Percentiles rank a stretch among this genome's conserved stretches.
Evolutionary conservation across 768 basidiomycete genomes (phyloP).

Genomic region (Sporobolomyces roseus): DNA sequence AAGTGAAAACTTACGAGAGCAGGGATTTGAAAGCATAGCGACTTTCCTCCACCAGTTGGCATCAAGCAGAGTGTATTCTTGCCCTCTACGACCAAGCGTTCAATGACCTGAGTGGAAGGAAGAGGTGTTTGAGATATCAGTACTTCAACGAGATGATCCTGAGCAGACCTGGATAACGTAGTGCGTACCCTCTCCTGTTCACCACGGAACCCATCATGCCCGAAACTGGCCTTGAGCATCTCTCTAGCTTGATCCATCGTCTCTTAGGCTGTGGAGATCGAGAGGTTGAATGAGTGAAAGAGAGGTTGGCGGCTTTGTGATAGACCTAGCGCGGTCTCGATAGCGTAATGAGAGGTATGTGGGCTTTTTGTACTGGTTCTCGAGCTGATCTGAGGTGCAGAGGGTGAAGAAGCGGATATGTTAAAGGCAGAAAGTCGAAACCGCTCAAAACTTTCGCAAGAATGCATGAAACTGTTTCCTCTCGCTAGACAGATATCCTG

Average conservation of each 20-base stretch:
- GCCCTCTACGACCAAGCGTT: constrained; percentile 51
- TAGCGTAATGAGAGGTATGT: too few relatives aligned
- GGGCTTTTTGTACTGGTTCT: background rate
- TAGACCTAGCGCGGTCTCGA: too few relatives aligned
- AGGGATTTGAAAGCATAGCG: constrained; percentile 63
- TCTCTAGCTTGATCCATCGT: constrained; percentile 50
- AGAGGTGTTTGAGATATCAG: background rate
- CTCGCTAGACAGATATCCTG: too few relatives aligned
- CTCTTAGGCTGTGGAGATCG: background rate
- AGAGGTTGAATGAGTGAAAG: background rate
- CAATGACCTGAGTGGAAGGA: constrained; percentile 47
- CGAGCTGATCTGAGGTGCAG: too few relatives aligned
- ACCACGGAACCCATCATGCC: constrained; percentile 50
- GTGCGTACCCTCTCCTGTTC: constrained; percentile 52
- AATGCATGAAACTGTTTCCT: too few relatives aligned
- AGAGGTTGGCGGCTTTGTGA: background rate
- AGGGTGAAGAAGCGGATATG: too few relatives aligned
- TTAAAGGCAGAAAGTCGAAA: too few relatives aligned
- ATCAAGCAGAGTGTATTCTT: constrained; percentile 61
- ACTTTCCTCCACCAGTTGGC: constrained; percentile 62
- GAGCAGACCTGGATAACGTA: too few relatives aligned
- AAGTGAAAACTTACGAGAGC: constrained; percentile 58
- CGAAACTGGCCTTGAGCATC: constrained; percentile 50
- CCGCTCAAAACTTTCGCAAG: too few relatives aligned
- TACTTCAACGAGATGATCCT: background rate